Conservation (phyloP, 2,329 filamentous ascomycete genomes). For the Sporothrix inflata region DNA sequence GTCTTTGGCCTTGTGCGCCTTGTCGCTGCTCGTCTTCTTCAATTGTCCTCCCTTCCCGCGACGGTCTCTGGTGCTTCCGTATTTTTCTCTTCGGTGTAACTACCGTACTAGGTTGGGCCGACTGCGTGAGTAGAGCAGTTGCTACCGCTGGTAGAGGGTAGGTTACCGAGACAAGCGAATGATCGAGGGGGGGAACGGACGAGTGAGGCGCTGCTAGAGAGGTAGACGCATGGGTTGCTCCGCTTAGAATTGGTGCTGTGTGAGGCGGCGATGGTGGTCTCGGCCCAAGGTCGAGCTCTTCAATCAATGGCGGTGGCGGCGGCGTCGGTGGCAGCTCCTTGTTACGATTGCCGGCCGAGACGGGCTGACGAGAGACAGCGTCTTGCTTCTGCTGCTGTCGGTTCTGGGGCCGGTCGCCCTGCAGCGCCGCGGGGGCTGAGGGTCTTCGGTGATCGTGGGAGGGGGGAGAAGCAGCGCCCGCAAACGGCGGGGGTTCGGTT, state of each 20-base stretch:
- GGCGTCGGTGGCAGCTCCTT: conserved; percentile 36
- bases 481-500: neutral
- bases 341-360: conserved; percentile 33
- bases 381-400: conserved; percentile 5
- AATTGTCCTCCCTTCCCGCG: no score
- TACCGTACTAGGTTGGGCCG: neutral
- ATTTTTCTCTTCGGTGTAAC: neutral
- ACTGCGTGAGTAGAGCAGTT: neutral
- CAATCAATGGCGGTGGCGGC: neutral
- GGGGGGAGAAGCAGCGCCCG: neutral
- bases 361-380: neutral
- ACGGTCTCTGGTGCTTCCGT: neutral
- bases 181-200: neutral
- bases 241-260: neutral
- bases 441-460: neutral
- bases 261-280: neutral
- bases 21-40: neutral
- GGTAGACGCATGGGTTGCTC: neutral
- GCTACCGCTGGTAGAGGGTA: no score
- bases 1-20: neutral
- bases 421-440: neutral
- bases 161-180: neutral
- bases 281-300: neutral
- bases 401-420: neutral
- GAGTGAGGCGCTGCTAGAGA: neutral